Conservation (phyloP, 441 rosid genomes). For the Arabidopsis lyrata region DNA sequence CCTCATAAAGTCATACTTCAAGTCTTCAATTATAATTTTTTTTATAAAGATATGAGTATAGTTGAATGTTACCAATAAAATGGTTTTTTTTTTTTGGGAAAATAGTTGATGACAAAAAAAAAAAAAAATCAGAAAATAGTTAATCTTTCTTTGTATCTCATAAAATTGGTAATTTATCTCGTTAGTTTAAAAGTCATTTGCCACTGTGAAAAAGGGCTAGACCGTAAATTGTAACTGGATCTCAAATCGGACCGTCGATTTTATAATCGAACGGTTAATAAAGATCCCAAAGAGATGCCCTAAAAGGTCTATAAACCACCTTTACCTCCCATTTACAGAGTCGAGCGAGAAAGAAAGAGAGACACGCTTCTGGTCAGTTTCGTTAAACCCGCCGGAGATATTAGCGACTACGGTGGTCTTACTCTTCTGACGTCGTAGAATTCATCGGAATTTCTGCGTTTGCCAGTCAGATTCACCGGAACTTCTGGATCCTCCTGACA, state of each 20-base stretch:
- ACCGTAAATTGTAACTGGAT: not conserved
- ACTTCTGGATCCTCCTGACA: conserved; percentile 18
- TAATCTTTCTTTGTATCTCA: too few relatives aligned
- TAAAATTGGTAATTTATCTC: too few relatives aligned
- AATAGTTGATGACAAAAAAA: too few relatives aligned
- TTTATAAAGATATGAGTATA: too few relatives aligned
- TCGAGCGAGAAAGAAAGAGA: conserved; percentile 1
- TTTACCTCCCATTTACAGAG: conserved; percentile 28
- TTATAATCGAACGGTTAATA: conserved; percentile 18
- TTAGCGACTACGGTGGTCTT: conserved; percentile 6
- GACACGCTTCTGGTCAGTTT: conserved; percentile 14
- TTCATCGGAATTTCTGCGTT: conserved; percentile 3
- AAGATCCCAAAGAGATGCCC: conserved; percentile 21
- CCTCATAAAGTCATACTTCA: not conserved
- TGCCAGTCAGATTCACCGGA: conserved; percentile 1
- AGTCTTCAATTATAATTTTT: not conserved
- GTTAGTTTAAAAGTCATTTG: not conserved
- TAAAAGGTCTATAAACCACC: conserved; percentile 10
- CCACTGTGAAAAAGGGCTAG: not conserved
- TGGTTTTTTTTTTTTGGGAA: too few relatives aligned
- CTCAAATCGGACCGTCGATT: conserved; percentile 27
- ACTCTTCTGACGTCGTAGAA: not conserved
- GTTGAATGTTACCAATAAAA: too few relatives aligned
- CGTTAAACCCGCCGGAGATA: conserved; percentile 2
- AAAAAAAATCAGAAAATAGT: too few relatives aligned